Evolutionary conservation across 257 asterid species (phyloP).

Genomic region (Gentiana dahurica): DNA sequence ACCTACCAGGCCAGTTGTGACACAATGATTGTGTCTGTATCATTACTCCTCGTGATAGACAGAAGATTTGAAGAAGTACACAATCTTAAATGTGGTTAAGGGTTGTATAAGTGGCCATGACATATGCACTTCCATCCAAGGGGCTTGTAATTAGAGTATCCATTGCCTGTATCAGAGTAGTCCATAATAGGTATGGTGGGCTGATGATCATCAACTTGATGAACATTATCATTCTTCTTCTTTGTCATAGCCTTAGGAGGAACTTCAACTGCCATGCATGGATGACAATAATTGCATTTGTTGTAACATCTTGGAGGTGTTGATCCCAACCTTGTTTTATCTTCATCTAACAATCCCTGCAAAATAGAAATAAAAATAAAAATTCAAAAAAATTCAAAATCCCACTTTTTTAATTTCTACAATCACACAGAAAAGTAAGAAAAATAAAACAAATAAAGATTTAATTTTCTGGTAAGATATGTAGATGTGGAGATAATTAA

Average conservation of each 20-base stretch:
- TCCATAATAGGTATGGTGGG: conserved; percentile 11
- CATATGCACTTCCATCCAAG: conserved; percentile 98
- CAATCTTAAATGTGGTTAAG: conserved; percentile 17
- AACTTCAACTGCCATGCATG: conserved; percentile 89
- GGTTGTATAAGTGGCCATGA: conserved; percentile 66
- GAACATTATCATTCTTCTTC: conserved; percentile 38
- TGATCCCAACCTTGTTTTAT: conserved; percentile 83
- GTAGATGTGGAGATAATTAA: neutral
- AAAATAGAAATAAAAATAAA: neutral
- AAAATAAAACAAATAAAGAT: too few species aligned
- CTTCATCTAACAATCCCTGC: conserved; percentile 56
- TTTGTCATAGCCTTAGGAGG: conserved; percentile 29
- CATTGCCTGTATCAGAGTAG: conserved; percentile 33
- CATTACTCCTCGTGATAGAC: too few species aligned
- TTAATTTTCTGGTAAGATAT: too few species aligned
- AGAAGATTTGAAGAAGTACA: too few species aligned
- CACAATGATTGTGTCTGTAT: too few species aligned
- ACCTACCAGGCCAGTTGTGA: too few species aligned
- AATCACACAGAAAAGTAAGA: neutral
- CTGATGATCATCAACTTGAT: conserved; percentile 5
- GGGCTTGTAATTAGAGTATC: conserved; percentile 99
- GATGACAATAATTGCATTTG: conserved; percentile 93
- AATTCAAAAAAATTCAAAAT: neutral
- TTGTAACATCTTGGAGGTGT: conserved; percentile 92
- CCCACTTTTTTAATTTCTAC: neutral